These are phyloP conservation scores for Alternaria arbusti DNA, from an alignment of 2,329 filamentous ascomycete genomes.

Conservation along the genomic window DNA sequence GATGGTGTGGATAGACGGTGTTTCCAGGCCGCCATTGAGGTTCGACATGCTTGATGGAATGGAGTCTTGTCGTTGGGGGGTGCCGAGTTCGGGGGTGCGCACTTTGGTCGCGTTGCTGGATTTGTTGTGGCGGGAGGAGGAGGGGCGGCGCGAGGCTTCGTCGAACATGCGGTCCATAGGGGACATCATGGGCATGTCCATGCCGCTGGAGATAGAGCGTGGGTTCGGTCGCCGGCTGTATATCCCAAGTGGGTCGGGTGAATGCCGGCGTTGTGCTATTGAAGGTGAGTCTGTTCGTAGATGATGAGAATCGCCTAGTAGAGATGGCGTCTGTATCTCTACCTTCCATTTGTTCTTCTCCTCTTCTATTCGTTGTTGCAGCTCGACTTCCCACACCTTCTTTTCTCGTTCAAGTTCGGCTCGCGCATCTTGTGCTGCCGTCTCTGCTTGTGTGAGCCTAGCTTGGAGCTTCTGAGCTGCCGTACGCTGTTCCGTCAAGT, in stretches of 20 bases:
- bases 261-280: slow-evolving; percentile 49
- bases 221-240: slow-evolving; percentile 32
- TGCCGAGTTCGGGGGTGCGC: slow-evolving; percentile 47
- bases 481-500: slow-evolving; percentile 65
- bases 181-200: slow-evolving; percentile 41
- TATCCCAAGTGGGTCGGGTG: slow-evolving; percentile 45
- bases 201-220: slow-evolving; percentile 38
- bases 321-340: slow-evolving; percentile 48
- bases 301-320: slow-evolving; percentile 29
- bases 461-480: slow-evolving; percentile 68
- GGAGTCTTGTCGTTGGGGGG: slow-evolving; percentile 45
- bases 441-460: slow-evolving; percentile 68
- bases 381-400: slow-evolving; percentile 63
- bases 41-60: slow-evolving; percentile 39
- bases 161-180: slow-evolving; percentile 47
- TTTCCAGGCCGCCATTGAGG: slow-evolving; percentile 50
- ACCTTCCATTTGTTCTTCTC: slow-evolving; percentile 67
- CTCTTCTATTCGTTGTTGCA: slow-evolving; percentile 67
- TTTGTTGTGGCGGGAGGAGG: slow-evolving; percentile 41
- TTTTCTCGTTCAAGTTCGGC: slow-evolving; percentile 65
- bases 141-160: slow-evolving; percentile 44
- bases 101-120: slow-evolving; percentile 23
- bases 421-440: slow-evolving; percentile 65
- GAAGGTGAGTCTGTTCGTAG: slow-evolving; percentile 48
- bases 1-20: slow-evolving; percentile 56